Conservation (phyloP, 2,329 filamentous ascomycete genomes). For the Scedosporium boydii region DNA sequence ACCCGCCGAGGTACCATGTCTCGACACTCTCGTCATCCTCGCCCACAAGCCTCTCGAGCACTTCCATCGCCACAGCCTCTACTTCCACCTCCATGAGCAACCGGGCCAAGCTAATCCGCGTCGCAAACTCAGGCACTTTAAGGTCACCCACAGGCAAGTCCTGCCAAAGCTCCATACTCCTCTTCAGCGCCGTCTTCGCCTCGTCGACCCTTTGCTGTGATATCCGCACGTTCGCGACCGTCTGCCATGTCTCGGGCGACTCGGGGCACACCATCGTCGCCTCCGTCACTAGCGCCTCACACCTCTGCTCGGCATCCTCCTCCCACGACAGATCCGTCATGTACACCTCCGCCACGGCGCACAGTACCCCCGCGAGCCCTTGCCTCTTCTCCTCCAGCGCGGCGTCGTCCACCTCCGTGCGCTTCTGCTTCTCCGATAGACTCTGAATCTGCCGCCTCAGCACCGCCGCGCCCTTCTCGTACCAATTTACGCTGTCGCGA, state of each 20-base stretch:
- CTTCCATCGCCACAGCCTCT: constrained; percentile 74
- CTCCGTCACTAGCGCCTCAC: constrained; percentile 83
- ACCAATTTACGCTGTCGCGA: constrained; percentile 56
- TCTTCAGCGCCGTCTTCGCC: constrained; percentile 65
- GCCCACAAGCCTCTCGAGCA: constrained; percentile 70
- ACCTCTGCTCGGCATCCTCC: constrained; percentile 77
- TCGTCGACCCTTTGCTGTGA: constrained; percentile 75
- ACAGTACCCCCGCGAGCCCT: constrained; percentile 84
- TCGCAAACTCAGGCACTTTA: constrained; percentile 74
- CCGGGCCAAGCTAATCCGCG: constrained; percentile 71
- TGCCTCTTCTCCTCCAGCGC: constrained; percentile 58
- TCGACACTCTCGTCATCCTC: constrained; percentile 95
- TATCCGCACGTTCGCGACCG: constrained; percentile 85
- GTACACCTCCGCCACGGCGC: constrained; percentile 91
- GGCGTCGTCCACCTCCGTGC: constrained; percentile 25
- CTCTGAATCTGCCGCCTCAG: constrained; percentile 62
- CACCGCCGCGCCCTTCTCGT: constrained; percentile 59
- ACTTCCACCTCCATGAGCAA: constrained; percentile 85
- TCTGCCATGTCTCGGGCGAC: constrained; percentile 85
- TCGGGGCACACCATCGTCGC: constrained; percentile 76
- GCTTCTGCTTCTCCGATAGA: constrained; percentile 36
- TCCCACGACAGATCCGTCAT: constrained; percentile 98
- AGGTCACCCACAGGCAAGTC: constrained; percentile 64
- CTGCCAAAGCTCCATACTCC: constrained; percentile 78
- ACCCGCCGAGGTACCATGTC: constrained; percentile 93